Evolutionary conservation across 306 rosid genomes (phyloP), one percentile per base, ranked within the genome.

Genomic region (Lithocarpus polystachyus): DNA sequence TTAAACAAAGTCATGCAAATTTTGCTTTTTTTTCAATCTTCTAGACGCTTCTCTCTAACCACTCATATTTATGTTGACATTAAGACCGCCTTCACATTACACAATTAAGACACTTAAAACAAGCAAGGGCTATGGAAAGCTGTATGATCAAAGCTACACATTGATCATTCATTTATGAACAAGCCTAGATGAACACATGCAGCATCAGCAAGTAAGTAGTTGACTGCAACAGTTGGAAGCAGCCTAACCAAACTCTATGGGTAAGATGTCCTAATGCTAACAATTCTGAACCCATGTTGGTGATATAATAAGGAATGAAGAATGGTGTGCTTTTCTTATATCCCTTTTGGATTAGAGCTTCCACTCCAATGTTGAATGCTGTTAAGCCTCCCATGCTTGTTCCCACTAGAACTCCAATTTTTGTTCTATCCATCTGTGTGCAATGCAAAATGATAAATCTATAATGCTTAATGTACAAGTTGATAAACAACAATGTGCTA

Each of bases 241-340:
- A 28, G 29, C 29, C 29, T 28, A 28, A 28, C 2, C 29, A 28
- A 28, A 28, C 29, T 28, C 29, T 28, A 1, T 28, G 29, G 29
- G 29, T 28, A 28, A 28, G 29, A 28, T 28, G 29, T 28, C 29
- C 29, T 28, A 28, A 28, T 28, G 94, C 94, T 69, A 91, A 82
- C 80, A 89, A 79, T 26, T 92, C 92, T 14, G 94, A 89, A 43
- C 94, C 90, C 89, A 84, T 89, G 79, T 91, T 91, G 76, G 89
- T 77, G 52, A 84, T 81, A 15, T 81, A 78, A 72, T 83, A 85
- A 17, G 97, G 97, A 56, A 91, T 85, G 80, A 85, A 89, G 64
- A 86, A 89, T 40, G 89, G 91, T 45, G 82, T 80, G 2, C 89
- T 86, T 74, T 89, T 83, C 78, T 80, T 80, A 24, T 78, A 84